phyloP scores from a whole-genome alignment of 768 basidiomycete genomes.

The Boletales sp. region DNA sequence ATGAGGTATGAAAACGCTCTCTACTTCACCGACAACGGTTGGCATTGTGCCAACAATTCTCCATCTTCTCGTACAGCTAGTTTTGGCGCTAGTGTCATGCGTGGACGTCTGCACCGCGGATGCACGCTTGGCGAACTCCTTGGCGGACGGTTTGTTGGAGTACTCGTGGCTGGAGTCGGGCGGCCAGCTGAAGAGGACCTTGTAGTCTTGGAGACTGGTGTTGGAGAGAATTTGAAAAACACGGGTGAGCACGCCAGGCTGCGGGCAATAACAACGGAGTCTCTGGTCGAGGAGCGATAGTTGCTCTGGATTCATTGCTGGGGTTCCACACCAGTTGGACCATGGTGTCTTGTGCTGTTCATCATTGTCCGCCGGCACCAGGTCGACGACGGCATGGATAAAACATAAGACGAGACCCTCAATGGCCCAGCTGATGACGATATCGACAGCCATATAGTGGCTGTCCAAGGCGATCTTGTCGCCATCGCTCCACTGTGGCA shows the following conservation, averaged over 20 bases:
- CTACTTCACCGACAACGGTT: conserved; percentile 61
- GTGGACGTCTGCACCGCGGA: conserved; percentile 56
- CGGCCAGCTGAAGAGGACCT: conserved; percentile 73
- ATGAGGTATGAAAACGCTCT: conserved; percentile 89
- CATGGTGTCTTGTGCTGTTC: conserved; percentile 69
- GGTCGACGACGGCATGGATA: conserved; percentile 78
- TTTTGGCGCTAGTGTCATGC: conserved; percentile 69
- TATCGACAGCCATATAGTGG: conserved; percentile 82
- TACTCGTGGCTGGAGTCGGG: conserved; percentile 48
- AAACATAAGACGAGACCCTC: conserved; percentile 87
- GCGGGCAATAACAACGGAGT: conserved; percentile 53
- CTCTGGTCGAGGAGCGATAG: conserved; percentile 55
- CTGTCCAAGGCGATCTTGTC: conserved; percentile 67
- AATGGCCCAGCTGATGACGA: conserved; percentile 87
- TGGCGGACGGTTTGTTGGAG: conserved; percentile 40
- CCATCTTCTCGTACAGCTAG: conserved; percentile 82
- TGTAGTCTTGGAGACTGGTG: conserved; percentile 42
- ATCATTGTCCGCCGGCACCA: conserved; percentile 67
- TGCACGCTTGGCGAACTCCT: conserved; percentile 55
- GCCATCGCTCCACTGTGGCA: conserved; percentile 54
- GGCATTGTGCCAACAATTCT: conserved; percentile 66
- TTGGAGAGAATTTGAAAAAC: conserved; percentile 81
- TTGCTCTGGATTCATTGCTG: conserved; percentile 54
- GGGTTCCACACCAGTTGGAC: conserved; percentile 90
- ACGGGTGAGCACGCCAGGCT: conserved; percentile 48